Evolutionary conservation across 306 rosid species (phyloP), one percentile per base, ranked within the genome.

Genomic region (Vigna unguiculata): DNA sequence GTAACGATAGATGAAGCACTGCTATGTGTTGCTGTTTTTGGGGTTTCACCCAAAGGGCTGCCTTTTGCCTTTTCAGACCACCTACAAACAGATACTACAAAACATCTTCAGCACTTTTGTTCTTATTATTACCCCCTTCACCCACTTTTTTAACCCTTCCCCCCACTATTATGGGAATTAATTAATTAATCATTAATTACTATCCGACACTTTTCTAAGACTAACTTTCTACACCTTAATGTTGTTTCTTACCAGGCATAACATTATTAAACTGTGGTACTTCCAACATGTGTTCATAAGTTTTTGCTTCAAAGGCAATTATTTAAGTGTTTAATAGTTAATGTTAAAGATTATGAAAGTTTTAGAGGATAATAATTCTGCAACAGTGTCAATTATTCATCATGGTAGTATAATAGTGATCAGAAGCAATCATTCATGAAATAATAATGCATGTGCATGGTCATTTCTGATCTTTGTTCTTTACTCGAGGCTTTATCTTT

Each of bases 51-150:
- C 90, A 76, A 84, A 83, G 87, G 77, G 75, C 65, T 80, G 84
- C 71, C 80, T 79, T 93, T 91, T 88, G 48, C 87, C 82, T 93
- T 91, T 91, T 83, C 88, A 85, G 89, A 87, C 46, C 85, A 86
- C 61, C 85, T 83, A 78, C 90, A 79, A 84, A 83, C 87, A 82
- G 79, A 81, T 83, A 76, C 81, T 74, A 46, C 84, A 30, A 62
- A 28, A 58, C 81, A 60, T 83, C 78, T 85, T 69, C 80, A 87
- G 81, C 74, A 51, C 22, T 53, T 76, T 64, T 72, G 5, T 79
- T 43, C 34, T 47, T 63, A 19, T 69, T 60, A 75, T 51, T 75
- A 60, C 74, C 53, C 57, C 21, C 0, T 28, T 17, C 8, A 19
- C n/a, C 76, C n/a, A 8, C 51, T 59, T 41, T 60, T 74, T 80